Conservation (phyloP, 805 yeast genomes). For the Zygosaccharomyces lentus region DNA sequence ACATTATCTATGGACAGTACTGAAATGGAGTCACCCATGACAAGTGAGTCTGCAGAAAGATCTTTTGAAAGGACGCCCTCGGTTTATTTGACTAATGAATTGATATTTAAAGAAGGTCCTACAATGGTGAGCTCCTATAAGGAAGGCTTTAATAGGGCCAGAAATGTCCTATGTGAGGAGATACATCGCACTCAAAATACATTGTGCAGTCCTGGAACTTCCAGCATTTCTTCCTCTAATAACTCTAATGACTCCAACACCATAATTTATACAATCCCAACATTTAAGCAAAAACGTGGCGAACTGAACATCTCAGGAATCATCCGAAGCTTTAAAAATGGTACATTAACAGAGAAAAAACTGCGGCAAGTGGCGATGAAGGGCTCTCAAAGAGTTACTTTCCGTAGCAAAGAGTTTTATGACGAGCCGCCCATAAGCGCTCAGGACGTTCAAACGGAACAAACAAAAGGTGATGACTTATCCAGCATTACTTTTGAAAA, state of each 20-base stretch:
- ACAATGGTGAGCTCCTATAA: background rate
- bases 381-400: constrained; percentile 7
- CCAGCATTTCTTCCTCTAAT: background rate
- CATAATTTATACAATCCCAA: constrained; percentile 39
- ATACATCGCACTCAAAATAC: background rate
- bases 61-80: constrained; percentile 18
- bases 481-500: constrained; percentile 4
- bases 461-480: background rate
- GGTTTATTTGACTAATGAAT: constrained; percentile 9
- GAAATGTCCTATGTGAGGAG: background rate
- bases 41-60: constrained; percentile 2
- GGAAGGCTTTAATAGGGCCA: background rate
- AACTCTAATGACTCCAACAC: constrained; percentile 10
- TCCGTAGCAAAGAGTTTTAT: constrained; percentile 20
- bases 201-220: background rate
- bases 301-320: constrained; percentile 17
- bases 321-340: constrained; percentile 17
- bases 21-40: background rate
- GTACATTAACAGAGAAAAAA: constrained; percentile 17
- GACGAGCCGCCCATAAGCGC: constrained; percentile 11
- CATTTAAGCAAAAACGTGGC: constrained; percentile 31
- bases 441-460: background rate
- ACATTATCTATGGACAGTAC: constrained; percentile 6
- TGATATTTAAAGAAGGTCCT: background rate
- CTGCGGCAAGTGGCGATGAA: constrained; percentile 12